Evolutionary conservation across 2,329 filamentous ascomycete genomes (phyloP).

Genomic region (Nemania serpens): DNA sequence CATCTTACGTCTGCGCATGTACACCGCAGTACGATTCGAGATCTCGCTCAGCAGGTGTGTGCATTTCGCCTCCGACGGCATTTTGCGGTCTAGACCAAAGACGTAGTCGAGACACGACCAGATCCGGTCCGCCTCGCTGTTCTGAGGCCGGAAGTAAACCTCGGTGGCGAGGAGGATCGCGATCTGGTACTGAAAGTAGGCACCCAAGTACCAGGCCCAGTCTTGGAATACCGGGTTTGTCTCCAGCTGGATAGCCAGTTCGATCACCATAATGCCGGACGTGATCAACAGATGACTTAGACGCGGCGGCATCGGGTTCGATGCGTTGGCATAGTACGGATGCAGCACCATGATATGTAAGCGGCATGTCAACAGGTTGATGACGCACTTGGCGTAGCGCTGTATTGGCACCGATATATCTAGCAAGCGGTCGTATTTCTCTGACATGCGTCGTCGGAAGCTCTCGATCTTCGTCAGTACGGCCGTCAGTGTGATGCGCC

Average conservation of each 20-base stretch:
- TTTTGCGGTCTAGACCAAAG: slow-evolving; percentile 62
- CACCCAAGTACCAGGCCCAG: slow-evolving; percentile 74
- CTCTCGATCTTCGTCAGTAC: slow-evolving; percentile 71
- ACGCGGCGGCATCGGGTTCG: slow-evolving; percentile 60
- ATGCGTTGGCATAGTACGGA: slow-evolving; percentile 61
- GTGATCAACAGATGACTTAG: slow-evolving; percentile 67
- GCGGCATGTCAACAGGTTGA: slow-evolving; percentile 66
- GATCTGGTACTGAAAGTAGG: slow-evolving; percentile 74
- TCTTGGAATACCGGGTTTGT: slow-evolving; percentile 51
- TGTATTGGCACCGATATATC: slow-evolving; percentile 65
- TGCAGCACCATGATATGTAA: slow-evolving; percentile 71
- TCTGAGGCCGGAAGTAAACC: slow-evolving; percentile 62
- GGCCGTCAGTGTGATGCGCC: slow-evolving; percentile 64
- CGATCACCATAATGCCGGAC: slow-evolving; percentile 58
- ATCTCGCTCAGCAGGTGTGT: slow-evolving; percentile 66
- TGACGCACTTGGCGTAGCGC: slow-evolving; percentile 65
- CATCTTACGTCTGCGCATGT: slow-evolving; percentile 61
- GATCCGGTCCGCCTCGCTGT: slow-evolving; percentile 65
- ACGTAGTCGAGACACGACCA: slow-evolving; percentile 75
- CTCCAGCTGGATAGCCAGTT: slow-evolving; percentile 54
- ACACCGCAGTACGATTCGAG: slow-evolving; percentile 62
- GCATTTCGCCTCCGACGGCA: slow-evolving; percentile 61
- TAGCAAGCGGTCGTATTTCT: slow-evolving; percentile 68
- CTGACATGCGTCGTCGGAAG: slow-evolving; percentile 67
- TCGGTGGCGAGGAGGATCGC: slow-evolving; percentile 72